These are phyloP conservation scores for Candida dubliniensis DNA, from an alignment of 1,139 yeast species.

Conservation along the genomic window DNA sequence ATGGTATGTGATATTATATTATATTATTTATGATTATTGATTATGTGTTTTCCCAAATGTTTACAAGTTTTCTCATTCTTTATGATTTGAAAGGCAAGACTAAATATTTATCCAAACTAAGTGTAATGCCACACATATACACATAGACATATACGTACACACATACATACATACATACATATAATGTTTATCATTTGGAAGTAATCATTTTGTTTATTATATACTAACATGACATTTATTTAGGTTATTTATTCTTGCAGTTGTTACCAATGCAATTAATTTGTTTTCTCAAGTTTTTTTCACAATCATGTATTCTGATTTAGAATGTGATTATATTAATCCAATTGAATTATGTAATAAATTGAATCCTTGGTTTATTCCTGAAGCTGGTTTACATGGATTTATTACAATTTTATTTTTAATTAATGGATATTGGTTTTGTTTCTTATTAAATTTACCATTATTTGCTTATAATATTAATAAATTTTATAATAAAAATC, in stretches of 20 bases:
- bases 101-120: too few species aligned
- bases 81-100: too few species aligned
- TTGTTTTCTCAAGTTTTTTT: constrained; percentile 89
- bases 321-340: constrained; percentile 93
- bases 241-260: constrained; percentile 81
- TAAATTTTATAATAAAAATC: constrained; percentile 73
- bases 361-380: constrained; percentile 84
- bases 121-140: too few species aligned
- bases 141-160: too few species aligned
- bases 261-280: constrained; percentile 79
- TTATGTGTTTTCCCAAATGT: too few species aligned
- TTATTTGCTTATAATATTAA: constrained; percentile 78
- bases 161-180: too few species aligned
- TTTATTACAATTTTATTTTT: constrained; percentile 69
- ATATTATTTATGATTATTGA: not conserved
- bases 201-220: too few species aligned
- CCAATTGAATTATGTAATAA: constrained; percentile 96
- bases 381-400: constrained; percentile 88
- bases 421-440: constrained; percentile 91
- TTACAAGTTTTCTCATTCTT: too few species aligned
- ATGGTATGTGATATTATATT: constrained; percentile 10
- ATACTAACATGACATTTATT: constrained; percentile 3
- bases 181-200: too few species aligned
- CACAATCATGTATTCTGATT: constrained; percentile 89
- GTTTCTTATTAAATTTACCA: constrained; percentile 83